These are phyloP conservation scores for Arthrobotrys musiformis DNA, from an alignment of 2,329 filamentous ascomycete genomes.

Conservation along the genomic window DNA sequence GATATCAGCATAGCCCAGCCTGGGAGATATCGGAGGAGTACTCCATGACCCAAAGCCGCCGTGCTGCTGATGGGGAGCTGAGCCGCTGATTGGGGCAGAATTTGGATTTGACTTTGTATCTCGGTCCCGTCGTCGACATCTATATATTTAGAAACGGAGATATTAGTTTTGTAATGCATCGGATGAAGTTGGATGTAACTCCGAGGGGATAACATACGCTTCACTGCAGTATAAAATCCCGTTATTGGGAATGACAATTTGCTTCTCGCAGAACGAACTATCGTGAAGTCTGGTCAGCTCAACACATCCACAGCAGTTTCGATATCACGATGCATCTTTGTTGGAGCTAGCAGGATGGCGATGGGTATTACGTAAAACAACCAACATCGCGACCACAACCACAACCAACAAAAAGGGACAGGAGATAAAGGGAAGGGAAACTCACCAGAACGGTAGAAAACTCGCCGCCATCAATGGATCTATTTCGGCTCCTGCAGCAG, in stretches of 20 bases:
- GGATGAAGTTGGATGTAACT: slow-evolving; percentile 9
- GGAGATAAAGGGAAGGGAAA: slow-evolving; percentile 20
- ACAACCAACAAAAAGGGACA: slow-evolving; percentile 3
- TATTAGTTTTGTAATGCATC: background rate
- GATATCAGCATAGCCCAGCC: slow-evolving; percentile 41
- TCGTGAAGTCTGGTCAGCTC: slow-evolving; percentile 34
- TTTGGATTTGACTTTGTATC: slow-evolving; percentile 45
- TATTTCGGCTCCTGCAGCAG: slow-evolving; percentile 42
- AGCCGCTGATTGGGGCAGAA: slow-evolving; percentile 39
- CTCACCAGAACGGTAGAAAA: slow-evolving; percentile 60
- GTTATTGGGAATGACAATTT: slow-evolving; percentile 59
- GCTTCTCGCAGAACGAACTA: slow-evolving; percentile 60
- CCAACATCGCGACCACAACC: background rate
- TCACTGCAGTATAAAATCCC: slow-evolving; percentile 58
- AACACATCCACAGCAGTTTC: slow-evolving; percentile 13
- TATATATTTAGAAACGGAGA: slow-evolving; percentile 20
- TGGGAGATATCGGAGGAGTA: slow-evolving; percentile 51
- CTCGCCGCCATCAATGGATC: slow-evolving; percentile 60
- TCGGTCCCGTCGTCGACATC: slow-evolving; percentile 45
- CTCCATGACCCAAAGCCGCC: slow-evolving; percentile 49
- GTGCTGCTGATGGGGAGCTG: slow-evolving; percentile 38
- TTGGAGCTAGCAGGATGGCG: slow-evolving; percentile 12
- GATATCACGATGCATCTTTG: background rate
- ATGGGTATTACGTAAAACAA: slow-evolving; percentile 44
- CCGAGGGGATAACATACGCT: slow-evolving; percentile 31